Conservation (phyloP, 345 rosid genomes). For the Erucastrum elatum region DNA sequence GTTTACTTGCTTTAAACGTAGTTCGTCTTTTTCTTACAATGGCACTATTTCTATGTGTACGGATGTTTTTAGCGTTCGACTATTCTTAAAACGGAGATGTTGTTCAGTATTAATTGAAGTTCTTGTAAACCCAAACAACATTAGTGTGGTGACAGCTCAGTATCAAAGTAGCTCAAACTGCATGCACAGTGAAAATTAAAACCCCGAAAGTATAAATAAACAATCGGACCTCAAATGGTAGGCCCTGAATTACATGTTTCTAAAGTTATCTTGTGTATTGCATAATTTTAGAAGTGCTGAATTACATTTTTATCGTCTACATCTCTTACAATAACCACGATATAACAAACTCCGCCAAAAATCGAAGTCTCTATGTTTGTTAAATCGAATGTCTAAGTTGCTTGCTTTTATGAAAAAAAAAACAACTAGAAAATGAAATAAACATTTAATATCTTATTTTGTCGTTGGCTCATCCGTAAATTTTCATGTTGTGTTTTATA, state of each 20-base stretch:
- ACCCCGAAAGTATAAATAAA: background rate
- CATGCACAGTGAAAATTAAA: background rate
- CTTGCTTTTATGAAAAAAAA: background rate
- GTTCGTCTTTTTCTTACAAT: slow-evolving; percentile 38
- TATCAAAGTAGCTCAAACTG: slow-evolving; percentile 5
- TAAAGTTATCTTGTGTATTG: background rate
- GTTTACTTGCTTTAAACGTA: slow-evolving; percentile 36
- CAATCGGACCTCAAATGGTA: background rate
- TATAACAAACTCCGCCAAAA: background rate
- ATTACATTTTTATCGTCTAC: background rate
- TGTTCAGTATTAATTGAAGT: background rate
- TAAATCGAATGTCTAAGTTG: background rate
- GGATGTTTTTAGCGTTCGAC: background rate
- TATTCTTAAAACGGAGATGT: no score
- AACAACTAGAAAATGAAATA: background rate
- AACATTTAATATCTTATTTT: background rate
- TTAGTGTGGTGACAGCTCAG: slow-evolving; percentile 1
- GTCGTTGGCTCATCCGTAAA: background rate
- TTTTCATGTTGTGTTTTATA: background rate
- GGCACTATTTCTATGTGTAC: slow-evolving; percentile 22
- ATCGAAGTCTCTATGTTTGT: background rate
- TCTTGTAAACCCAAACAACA: background rate
- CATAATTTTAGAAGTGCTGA: background rate
- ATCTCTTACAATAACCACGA: background rate
- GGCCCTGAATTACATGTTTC: background rate